Conservation (phyloP, 768 basidiomycete genomes). For the Kwoniella shandongensis region DNA sequence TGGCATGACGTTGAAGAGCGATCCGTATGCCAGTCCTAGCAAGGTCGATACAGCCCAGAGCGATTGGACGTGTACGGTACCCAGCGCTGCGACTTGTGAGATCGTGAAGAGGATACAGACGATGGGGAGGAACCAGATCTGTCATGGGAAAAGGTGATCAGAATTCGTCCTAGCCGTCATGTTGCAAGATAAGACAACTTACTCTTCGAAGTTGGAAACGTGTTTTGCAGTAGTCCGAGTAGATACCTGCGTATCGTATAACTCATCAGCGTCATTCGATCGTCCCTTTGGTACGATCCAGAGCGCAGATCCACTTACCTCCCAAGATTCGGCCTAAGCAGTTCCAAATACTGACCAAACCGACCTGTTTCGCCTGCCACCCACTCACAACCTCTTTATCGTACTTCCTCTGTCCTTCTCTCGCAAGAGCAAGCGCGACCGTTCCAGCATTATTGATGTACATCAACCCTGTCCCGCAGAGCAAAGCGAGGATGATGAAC, state of each 20-base stretch:
- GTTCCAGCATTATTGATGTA: constrained; percentile 88
- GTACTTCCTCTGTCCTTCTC: constrained; percentile 61
- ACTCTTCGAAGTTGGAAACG: constrained; percentile 42
- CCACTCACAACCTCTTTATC: constrained; percentile 67
- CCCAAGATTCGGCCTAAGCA: constrained; percentile 76
- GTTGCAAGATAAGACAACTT: constrained; percentile 8
- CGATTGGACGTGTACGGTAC: constrained; percentile 61
- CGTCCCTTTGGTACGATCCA: neutral
- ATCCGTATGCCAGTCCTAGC: constrained; percentile 71
- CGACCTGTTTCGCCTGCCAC: constrained; percentile 84
- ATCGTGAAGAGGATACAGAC: constrained; percentile 68
- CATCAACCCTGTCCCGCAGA: constrained; percentile 74
- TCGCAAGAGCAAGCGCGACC: constrained; percentile 64
- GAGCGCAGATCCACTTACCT: constrained; percentile 54
- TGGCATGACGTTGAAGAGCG: constrained; percentile 69
- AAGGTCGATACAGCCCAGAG: constrained; percentile 66
- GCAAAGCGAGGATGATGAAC: constrained; percentile 60
- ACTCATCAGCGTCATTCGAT: neutral
- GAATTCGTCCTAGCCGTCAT: neutral
- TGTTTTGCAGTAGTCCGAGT: constrained; percentile 48
- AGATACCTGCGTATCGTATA: constrained; percentile 23
- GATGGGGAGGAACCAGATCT: constrained; percentile 56
- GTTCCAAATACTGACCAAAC: constrained; percentile 76
- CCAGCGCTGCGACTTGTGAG: constrained; percentile 66
- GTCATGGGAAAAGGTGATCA: constrained; percentile 2